These are phyloP conservation scores for Penicillium tannophilum DNA, from an alignment of 495 filamentous ascomycete genomes.

Conservation along the genomic window DNA sequence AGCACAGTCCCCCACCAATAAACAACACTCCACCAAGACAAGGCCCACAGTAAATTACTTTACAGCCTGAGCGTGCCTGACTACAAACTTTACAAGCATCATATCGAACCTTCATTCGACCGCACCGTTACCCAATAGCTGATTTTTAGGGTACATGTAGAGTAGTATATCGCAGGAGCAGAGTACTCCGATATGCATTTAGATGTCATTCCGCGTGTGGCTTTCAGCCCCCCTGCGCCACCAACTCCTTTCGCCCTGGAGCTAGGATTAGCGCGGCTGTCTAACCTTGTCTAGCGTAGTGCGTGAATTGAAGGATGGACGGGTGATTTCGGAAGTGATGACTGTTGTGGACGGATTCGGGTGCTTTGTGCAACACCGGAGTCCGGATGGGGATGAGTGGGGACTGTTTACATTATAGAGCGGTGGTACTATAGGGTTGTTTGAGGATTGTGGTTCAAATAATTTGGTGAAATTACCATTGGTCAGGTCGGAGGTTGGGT, in stretches of 20 bases:
- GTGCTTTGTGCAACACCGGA: neutral
- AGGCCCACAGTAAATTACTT: constrained; percentile 3
- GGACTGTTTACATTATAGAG: neutral
- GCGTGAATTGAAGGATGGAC: neutral
- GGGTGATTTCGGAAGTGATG: neutral
- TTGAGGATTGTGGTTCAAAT: neutral
- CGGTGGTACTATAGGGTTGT: neutral
- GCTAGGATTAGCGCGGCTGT: neutral
- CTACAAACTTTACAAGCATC: too few species aligned
- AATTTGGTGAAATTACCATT: neutral
- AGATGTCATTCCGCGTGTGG: neutral
- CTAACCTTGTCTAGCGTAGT: neutral
- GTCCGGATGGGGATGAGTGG: neutral
- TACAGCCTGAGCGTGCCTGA: too few species aligned
- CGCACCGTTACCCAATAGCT: neutral
- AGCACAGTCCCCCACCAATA: constrained; percentile 6
- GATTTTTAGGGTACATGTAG: neutral
- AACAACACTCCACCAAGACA: neutral
- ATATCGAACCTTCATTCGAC: neutral
- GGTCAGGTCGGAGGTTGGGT: neutral
- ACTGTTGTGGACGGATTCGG: neutral
- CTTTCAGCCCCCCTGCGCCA: neutral
- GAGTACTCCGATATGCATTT: neutral
- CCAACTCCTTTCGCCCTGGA: neutral
- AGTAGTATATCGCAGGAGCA: neutral